Base-by-base conservation (phyloP, 2,329 filamentous ascomycete genomes). In the Mariannaea elegans region DNA sequence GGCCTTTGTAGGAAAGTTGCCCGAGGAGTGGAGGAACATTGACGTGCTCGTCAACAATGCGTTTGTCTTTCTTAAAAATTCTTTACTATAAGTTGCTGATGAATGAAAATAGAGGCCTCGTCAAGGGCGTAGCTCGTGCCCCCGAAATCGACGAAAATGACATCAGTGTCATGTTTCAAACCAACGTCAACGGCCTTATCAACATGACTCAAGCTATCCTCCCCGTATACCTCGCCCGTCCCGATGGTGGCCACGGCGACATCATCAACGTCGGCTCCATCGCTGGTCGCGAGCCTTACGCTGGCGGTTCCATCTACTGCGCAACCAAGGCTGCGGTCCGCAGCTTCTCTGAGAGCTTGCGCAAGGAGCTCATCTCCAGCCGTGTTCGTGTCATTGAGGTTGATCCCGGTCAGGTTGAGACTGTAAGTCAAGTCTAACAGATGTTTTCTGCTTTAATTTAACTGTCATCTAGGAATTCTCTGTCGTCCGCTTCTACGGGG, bases 31-130 rank as follows among this genome's bases (percentile, higher is more conserved):
- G 80, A 87, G 85, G 75, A 87, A 93, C 23, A 90, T 98, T 65
- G 87, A 98, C 75, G 85, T 98, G 3, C 80, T 99, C 60, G 92
- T 99, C 23, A 99, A 99, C 80, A 98, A 98, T 82, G 94, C 94
- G 92, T 96, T 77, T 75, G 90, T 82, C 18, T 10, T 42, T 29
- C 13, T 29, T 7, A 13, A 10, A 48, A 34, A n/a, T 7, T 36
- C 23, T n/a, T 18, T 13, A 19, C 23, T 16, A 38, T 27, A 12
- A 36, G 14, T 31, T 36, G 42, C 65, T 70, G 36, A 71, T 24
- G 21, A 8, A 5, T 18, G 3, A 13, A 9, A 12, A 52, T 65
- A 95, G 92, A 46, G 94, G 94, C 39, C 85, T 97, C 18, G 94
- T 97, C 62, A 94, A 91, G 77, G 94, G 93, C 65, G 87, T 97